Evolutionary conservation across 176 grass and related monocot genomes (phyloP).

Genomic region (Metroxylon sagu): DNA sequence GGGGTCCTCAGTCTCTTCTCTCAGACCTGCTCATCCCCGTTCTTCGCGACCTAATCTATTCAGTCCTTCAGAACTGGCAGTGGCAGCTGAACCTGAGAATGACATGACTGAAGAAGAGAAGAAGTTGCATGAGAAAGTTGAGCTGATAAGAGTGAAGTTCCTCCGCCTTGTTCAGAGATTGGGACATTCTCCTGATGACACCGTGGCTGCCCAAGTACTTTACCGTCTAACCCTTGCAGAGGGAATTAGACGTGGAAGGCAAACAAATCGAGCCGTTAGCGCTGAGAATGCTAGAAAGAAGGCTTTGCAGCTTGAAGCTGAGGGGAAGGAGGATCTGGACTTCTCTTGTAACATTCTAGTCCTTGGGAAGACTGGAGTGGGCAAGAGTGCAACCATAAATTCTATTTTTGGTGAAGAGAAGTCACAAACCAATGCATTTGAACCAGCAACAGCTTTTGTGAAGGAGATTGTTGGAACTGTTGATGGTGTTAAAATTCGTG

Average conservation of each 20-base stretch:
- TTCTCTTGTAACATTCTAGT: slow-evolving; percentile 39
- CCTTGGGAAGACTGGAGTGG: slow-evolving; percentile 36
- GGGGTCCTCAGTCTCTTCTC: slow-evolving; percentile 50
- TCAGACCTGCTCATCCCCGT: slow-evolving; percentile 35
- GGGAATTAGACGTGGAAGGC: slow-evolving; percentile 23
- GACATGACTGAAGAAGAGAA: slow-evolving; percentile 76
- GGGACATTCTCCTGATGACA: slow-evolving; percentile 38
- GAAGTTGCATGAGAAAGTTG: slow-evolving; percentile 79
- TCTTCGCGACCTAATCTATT: slow-evolving; percentile 35
- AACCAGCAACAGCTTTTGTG: slow-evolving; percentile 27
- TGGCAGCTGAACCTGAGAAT: slow-evolving; percentile 37
- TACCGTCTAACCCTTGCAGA: slow-evolving; percentile 36
- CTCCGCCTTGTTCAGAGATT: slow-evolving; percentile 33
- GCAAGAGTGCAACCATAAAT: slow-evolving; percentile 46
- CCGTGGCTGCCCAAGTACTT: slow-evolving; percentile 33
- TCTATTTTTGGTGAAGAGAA: slow-evolving; percentile 35
- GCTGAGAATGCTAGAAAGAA: slow-evolving; percentile 23
- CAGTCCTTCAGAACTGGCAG: slow-evolving; percentile 30
- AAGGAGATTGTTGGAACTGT: slow-evolving; percentile 57
- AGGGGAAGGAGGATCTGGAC: slow-evolving; percentile 30
- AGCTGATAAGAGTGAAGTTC: slow-evolving; percentile 74
- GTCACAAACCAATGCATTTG: slow-evolving; percentile 28
- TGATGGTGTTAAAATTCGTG: slow-evolving; percentile 70
- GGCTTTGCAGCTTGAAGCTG: slow-evolving; percentile 30
- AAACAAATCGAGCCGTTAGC: slow-evolving; percentile 3